phyloP scores from a whole-genome alignment of 306 rosid genomes.

The Rubus idaeus region DNA sequence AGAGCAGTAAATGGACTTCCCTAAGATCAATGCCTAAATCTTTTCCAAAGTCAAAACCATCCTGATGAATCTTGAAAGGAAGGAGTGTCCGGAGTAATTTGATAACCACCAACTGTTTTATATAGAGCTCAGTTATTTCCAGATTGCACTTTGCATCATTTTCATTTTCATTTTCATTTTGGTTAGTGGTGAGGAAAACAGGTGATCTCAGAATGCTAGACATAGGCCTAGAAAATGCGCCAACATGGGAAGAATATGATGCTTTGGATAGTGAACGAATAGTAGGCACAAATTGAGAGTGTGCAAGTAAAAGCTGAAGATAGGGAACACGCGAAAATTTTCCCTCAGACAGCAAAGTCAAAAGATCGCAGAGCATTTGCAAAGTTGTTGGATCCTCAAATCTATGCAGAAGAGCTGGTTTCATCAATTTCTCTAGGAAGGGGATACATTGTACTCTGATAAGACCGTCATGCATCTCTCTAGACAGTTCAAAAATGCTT shows the following conservation, averaged over 20 bases:
- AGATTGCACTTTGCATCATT: slow-evolving; percentile 30
- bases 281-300: slow-evolving; percentile 81
- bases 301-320: slow-evolving; percentile 75
- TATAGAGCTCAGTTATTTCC: slow-evolving; percentile 30
- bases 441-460: slow-evolving; percentile 54
- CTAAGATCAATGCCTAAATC: slow-evolving; percentile 53
- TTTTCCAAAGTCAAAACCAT: slow-evolving; percentile 45
- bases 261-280: slow-evolving; percentile 44
- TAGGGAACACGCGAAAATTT: slow-evolving; percentile 49
- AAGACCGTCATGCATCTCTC: slow-evolving; percentile 50
- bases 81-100: slow-evolving; percentile 60
- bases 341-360: slow-evolving; percentile 54
- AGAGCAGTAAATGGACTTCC: slow-evolving; percentile 58
- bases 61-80: slow-evolving; percentile 29
- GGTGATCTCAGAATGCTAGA: slow-evolving; percentile 71
- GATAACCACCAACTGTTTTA: slow-evolving; percentile 61
- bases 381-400: slow-evolving; percentile 67
- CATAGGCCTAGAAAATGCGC: slow-evolving; percentile 63
- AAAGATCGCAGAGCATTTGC: slow-evolving; percentile 50
- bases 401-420: slow-evolving; percentile 67
- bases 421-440: slow-evolving; percentile 65
- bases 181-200: slow-evolving; percentile 44
- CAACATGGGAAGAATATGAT: slow-evolving; percentile 40
- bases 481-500: slow-evolving; percentile 53
- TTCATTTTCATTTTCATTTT: slow-evolving; percentile 36